Base-by-base conservation (phyloP, 495 filamentous ascomycete species). In the Penicillium mononematosum region DNA sequence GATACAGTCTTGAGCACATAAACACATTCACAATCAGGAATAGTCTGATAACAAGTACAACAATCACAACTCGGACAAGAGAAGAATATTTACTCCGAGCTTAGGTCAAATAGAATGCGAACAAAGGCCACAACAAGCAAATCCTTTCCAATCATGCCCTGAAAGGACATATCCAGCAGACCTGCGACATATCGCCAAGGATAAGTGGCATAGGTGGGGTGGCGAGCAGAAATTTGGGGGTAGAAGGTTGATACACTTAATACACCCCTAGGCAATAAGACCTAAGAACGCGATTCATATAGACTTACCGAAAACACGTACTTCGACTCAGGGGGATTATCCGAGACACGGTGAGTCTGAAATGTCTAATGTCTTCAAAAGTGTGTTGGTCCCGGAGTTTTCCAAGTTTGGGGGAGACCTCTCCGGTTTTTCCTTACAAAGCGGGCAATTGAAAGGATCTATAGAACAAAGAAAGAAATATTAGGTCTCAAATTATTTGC, bases 261-360 rank as follows among this genome's bases (percentile, higher is more conserved):
- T 50, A 22, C 43, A 38, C 36, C 55, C 38, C 25, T 44, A 19
- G 53, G 48, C 34, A 45, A 36, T 16, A 56, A 52, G 25, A 20
- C 20, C n/a, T 45, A 20, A 9, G 19, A 46, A 38, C 29, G 20
- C n/a, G 36, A 53, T 34, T 45, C 31, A 17, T 7, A 17, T 31
- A 22, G 32, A 76, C 75, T 75, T 56, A 77, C 75, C 66, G 55
- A 38, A 46, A 63, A 61, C 51, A 66, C 69, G 64, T 52, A 59
- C 54, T 47, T 59, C 66, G 57, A 68, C 52, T 66, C 67, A 75
- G 62, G 65, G 8, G 22, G 24, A 46, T 50, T 53, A 67, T 59
- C 19, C 59, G 64, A 70, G 65, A 70, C 74, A 77, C 73, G 63
- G 54, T 74, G 73, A 49, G 27, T 59, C 19, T 58, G 47, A 44